Percentiles rank a stretch among this genome's conserved stretches.
Conservation (phyloP, 345 rosid genomes). For the Arabidopsis suecica region DNA sequence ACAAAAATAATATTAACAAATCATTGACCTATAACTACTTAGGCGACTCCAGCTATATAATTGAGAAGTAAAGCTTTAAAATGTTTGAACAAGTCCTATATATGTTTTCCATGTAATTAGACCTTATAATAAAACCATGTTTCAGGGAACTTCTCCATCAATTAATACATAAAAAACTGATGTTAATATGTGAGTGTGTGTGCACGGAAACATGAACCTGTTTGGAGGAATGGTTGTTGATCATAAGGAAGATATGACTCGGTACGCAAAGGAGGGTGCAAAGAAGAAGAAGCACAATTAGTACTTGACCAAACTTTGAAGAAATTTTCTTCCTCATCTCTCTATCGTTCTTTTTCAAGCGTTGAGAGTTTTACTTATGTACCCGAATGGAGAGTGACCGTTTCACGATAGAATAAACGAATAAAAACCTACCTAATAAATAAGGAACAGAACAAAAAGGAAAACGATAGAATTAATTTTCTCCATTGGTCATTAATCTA, state of each 20-base stretch:
- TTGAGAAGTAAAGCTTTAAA: neutral
- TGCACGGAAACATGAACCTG: neutral
- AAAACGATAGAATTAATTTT: neutral
- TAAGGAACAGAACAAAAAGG: neutral
- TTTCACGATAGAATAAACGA: neutral
- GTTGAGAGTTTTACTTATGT: neutral
- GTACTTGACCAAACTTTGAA: slow-evolving; percentile 8
- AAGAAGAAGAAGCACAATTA: slow-evolving; percentile 12
- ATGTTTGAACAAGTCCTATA: neutral
- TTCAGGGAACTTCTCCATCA: neutral
- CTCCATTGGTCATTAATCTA: neutral
- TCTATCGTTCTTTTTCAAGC: neutral
- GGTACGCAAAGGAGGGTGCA: neutral
- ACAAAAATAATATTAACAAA: neutral
- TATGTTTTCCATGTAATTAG: neutral
- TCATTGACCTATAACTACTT: neutral
- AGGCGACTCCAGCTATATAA: neutral
- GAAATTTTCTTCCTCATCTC: neutral
- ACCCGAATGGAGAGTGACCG: neutral
- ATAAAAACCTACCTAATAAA: neutral
- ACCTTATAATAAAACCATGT: too few relatives aligned
- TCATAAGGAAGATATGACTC: neutral
- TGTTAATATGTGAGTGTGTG: neutral
- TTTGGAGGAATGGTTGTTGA: neutral
- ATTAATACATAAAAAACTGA: neutral